Percentiles rank a stretch among this genome's conserved stretches.
phyloP scores from a whole-genome alignment of 169 alveolate genomes.

The Cystoisospora suis region DNA sequence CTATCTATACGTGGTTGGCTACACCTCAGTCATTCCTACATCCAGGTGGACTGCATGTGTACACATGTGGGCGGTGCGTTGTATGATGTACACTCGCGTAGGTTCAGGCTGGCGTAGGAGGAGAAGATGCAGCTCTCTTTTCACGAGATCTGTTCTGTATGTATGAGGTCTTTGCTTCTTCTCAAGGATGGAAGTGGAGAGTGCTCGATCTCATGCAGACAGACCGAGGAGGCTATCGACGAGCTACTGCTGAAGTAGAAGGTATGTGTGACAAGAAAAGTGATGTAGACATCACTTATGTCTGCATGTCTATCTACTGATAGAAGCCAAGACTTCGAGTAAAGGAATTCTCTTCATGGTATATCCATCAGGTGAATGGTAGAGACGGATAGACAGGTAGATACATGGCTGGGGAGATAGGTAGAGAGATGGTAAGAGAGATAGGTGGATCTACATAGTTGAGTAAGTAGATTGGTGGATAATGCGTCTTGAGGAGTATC shows the following conservation, averaged over 20 bases:
- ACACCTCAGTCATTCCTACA: background rate
- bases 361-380: too few species aligned
- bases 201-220: conserved; percentile 55
- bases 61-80: background rate
- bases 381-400: too few species aligned
- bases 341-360: too few species aligned
- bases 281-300: too few species aligned
- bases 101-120: conserved; percentile 90
- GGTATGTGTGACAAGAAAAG: too few species aligned
- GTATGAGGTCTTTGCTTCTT: conserved; percentile 75
- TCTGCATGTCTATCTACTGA: too few species aligned
- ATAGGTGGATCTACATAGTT: too few species aligned
- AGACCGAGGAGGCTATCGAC: conserved; percentile 25
- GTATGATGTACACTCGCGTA: conserved; percentile 23
- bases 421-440: too few species aligned
- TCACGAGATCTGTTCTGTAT: conserved; percentile 82
- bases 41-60: background rate
- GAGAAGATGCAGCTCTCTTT: conserved; percentile 86
- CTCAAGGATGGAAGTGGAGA: conserved; percentile 70
- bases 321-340: too few species aligned
- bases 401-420: too few species aligned
- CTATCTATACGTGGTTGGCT: background rate
- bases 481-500: too few species aligned
- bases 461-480: too few species aligned
- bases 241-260: background rate